Percentiles rank a stretch among this genome's conserved stretches.
Evolutionary conservation across 2,329 filamentous ascomycete genomes (phyloP).

Genomic region (Pseudogymnoascus sp.): DNA sequence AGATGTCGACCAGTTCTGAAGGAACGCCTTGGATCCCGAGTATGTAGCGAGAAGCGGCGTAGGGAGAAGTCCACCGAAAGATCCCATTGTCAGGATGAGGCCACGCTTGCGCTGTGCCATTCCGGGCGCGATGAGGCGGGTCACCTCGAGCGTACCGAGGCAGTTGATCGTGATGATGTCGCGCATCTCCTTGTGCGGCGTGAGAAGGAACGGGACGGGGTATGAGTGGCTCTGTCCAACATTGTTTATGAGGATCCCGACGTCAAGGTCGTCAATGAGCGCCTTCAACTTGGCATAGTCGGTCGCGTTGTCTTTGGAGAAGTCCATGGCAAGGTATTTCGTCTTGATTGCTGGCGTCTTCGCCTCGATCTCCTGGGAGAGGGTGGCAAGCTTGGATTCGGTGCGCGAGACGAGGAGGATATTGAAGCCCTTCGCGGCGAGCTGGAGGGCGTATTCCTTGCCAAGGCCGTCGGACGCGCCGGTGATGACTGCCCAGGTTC

Average conservation of each 20-base stretch:
- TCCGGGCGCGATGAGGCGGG: conserved; percentile 72
- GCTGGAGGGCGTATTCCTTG: conserved; percentile 88
- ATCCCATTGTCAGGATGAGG: conserved; percentile 93
- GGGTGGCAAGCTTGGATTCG: conserved; percentile 74
- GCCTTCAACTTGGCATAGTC: conserved; percentile 70
- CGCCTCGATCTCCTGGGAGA: conserved; percentile 65
- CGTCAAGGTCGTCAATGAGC: conserved; percentile 63
- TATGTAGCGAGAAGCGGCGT: conserved; percentile 92
- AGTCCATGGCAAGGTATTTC: conserved; percentile 86
- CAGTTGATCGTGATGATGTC: conserved; percentile 96
- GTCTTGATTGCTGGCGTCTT: conserved; percentile 57
- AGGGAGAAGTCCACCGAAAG: conserved; percentile 85
- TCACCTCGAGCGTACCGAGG: conserved; percentile 78
- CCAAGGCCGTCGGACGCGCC: conserved; percentile 94
- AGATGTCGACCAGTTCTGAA: conserved; percentile 90
- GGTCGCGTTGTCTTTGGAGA: conserved; percentile 64
- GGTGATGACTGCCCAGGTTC: conserved; percentile 89
- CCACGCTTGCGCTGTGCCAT: conserved; percentile 80
- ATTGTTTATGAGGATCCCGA: conserved; percentile 91
- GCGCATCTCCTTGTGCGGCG: conserved; percentile 67
- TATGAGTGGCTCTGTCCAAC: conserved; percentile 92
- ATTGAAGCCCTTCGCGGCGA: conserved; percentile 89
- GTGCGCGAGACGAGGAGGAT: conserved; percentile 91
- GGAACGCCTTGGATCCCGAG: conserved; percentile 94
- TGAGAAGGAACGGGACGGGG: conserved; percentile 79